Evolutionary conservation across 495 filamentous ascomycete genomes (phyloP).

Genomic region (Aspergillus carlsbadensis): DNA sequence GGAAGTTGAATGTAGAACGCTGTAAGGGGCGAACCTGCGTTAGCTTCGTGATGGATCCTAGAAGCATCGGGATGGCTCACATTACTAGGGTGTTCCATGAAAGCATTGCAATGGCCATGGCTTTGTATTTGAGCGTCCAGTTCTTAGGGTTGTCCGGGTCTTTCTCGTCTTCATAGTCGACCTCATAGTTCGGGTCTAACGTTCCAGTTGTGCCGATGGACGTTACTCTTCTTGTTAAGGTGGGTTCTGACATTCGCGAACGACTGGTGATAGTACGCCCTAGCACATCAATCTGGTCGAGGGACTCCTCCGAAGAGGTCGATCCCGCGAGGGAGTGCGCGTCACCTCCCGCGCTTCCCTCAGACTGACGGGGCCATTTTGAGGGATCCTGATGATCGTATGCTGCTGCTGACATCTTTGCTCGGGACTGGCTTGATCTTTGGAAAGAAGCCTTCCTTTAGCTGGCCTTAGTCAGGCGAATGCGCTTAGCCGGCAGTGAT

Average conservation of each 20-base stretch:
- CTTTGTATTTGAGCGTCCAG: slow-evolving; percentile 69
- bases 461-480: not conserved
- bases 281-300: slow-evolving; percentile 29
- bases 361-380: slow-evolving; percentile 27
- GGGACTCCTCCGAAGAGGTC: slow-evolving; percentile 32
- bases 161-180: slow-evolving; percentile 63
- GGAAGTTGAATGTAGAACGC: slow-evolving; percentile 80
- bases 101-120: slow-evolving; percentile 59
- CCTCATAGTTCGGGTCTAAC: slow-evolving; percentile 67
- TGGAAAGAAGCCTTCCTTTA: not conserved
- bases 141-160: slow-evolving; percentile 74
- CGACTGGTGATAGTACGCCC: slow-evolving; percentile 28
- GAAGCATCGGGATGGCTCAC: slow-evolving; percentile 28
- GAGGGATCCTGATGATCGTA: slow-evolving; percentile 16
- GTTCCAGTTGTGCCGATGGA: slow-evolving; percentile 60
- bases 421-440: not conserved
- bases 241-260: slow-evolving; percentile 25
- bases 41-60: not conserved
- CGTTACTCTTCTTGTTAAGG: slow-evolving; percentile 40
- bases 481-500: not conserved
- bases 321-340: slow-evolving; percentile 30
- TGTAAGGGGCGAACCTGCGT: slow-evolving; percentile 14
- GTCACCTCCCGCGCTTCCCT: slow-evolving; percentile 18
- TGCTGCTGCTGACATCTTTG: slow-evolving; percentile 21
- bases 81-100: slow-evolving; percentile 73